These are phyloP conservation scores for Fraxinus albicans DNA, from an alignment of 305 asterid species.

Conservation along the genomic window DNA sequence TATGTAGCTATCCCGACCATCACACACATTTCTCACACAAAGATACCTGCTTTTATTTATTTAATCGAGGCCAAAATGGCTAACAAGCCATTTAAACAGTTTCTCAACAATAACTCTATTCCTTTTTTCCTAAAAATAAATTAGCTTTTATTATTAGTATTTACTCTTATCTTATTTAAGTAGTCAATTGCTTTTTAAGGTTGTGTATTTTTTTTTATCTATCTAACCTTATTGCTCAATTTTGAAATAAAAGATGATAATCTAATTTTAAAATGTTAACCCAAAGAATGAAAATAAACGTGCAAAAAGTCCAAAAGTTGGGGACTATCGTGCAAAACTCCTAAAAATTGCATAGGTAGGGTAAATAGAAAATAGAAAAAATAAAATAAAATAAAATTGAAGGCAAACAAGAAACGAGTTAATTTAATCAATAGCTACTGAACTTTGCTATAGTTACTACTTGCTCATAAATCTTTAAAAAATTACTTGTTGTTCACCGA, in stretches of 20 bases:
- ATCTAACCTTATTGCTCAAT: background rate
- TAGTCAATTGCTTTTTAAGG: background rate
- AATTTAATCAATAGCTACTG: too few relatives aligned
- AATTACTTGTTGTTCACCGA: too few relatives aligned
- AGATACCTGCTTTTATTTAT: too few relatives aligned
- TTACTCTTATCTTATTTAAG: background rate
- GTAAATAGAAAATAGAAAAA: too few relatives aligned
- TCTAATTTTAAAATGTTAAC: background rate
- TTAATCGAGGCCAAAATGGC: background rate
- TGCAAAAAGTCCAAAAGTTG: background rate
- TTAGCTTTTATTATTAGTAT: background rate
- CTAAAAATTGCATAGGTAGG: background rate
- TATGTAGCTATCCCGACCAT: too few relatives aligned
- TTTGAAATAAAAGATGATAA: background rate
- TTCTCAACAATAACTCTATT: background rate
- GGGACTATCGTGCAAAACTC: background rate
- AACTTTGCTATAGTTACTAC: too few relatives aligned
- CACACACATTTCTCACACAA: too few relatives aligned
- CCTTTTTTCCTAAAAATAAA: background rate
- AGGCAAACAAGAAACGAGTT: too few relatives aligned
- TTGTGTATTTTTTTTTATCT: background rate
- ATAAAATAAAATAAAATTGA: too few relatives aligned
- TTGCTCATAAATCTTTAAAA: too few relatives aligned
- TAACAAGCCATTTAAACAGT: background rate
- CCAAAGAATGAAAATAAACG: background rate